A percentile compares a stretch with the other conserved stretches of the same genome.
Evolutionary conservation across 495 filamentous ascomycete genomes (phyloP).

Genomic region (Usnea hakonensis): DNA sequence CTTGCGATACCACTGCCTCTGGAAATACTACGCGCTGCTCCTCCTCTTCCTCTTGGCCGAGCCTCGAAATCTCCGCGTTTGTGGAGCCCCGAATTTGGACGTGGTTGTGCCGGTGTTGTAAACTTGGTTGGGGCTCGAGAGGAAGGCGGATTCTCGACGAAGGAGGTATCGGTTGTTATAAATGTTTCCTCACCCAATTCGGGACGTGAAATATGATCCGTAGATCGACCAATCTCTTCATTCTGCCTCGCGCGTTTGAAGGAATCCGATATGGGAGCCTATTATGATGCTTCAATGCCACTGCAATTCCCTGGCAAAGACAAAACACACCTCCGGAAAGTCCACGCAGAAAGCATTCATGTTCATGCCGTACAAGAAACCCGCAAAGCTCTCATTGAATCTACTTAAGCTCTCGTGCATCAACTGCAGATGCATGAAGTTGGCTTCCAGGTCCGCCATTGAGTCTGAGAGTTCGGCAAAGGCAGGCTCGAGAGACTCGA

Average conservation of each 20-base stretch:
- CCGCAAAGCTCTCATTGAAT: slow-evolving; percentile 94
- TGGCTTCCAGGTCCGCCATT: slow-evolving; percentile 90
- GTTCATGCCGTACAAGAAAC: slow-evolving; percentile 90
- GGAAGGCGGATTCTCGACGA: slow-evolving; percentile 78
- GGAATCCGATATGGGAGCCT: slow-evolving; percentile 63
- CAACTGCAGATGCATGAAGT: slow-evolving; percentile 93
- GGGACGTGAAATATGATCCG: slow-evolving; percentile 12
- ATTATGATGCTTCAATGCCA: background rate
- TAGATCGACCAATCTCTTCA: slow-evolving; percentile 26
- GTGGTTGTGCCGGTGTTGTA: slow-evolving; percentile 43
- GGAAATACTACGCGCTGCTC: slow-evolving; percentile 30
- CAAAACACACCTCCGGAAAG: slow-evolving; percentile 71
- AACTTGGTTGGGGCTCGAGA: slow-evolving; percentile 62
- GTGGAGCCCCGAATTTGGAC: slow-evolving; percentile 30
- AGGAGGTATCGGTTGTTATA: slow-evolving; percentile 93
- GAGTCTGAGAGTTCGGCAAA: slow-evolving; percentile 92
- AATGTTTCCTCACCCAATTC: slow-evolving; percentile 72
- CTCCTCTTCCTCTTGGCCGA: slow-evolving; percentile 29
- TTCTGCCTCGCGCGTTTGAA: slow-evolving; percentile 62
- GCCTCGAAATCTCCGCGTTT: slow-evolving; percentile 32
- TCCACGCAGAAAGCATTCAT: slow-evolving; percentile 99
- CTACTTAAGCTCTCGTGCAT: slow-evolving; percentile 94
- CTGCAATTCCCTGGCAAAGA: background rate
- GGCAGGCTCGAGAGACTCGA: slow-evolving; percentile 74
- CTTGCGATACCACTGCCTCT: slow-evolving; percentile 40